phyloP scores from a whole-genome alignment of 306 rosid genomes.

The Urtica urens region DNA sequence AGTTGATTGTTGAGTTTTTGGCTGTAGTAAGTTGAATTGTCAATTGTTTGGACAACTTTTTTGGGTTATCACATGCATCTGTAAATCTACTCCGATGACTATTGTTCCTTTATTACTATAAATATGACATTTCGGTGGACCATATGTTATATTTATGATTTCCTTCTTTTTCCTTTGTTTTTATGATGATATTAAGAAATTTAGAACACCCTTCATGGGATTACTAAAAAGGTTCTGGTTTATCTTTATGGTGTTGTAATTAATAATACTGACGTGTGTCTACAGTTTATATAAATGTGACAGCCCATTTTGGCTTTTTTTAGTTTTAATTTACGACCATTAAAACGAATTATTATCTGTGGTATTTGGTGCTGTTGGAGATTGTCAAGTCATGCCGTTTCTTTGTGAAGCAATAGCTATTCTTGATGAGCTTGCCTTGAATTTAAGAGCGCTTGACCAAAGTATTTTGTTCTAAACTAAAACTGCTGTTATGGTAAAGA shows the following conservation, averaged over 20 bases:
- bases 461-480: too few relatives aligned
- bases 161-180: background rate
- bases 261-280: background rate
- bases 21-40: conserved; percentile 8
- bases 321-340: background rate
- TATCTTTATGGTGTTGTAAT: background rate
- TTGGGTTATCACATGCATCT: background rate
- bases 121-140: background rate
- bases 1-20: background rate
- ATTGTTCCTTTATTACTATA: background rate
- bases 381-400: background rate
- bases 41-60: background rate
- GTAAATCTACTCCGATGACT: background rate
- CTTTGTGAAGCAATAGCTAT: background rate
- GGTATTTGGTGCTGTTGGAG: background rate
- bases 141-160: background rate
- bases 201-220: background rate
- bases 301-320: conserved; percentile 6
- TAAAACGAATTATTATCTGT: background rate
- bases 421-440: background rate
- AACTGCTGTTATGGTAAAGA: too few relatives aligned
- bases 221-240: background rate
- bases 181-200: background rate
- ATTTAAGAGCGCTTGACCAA: too few relatives aligned
- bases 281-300: background rate